phyloP scores from a whole-genome alignment of 2,329 filamentous ascomycete genomes.

The Coleophoma eucalyptorum region DNA sequence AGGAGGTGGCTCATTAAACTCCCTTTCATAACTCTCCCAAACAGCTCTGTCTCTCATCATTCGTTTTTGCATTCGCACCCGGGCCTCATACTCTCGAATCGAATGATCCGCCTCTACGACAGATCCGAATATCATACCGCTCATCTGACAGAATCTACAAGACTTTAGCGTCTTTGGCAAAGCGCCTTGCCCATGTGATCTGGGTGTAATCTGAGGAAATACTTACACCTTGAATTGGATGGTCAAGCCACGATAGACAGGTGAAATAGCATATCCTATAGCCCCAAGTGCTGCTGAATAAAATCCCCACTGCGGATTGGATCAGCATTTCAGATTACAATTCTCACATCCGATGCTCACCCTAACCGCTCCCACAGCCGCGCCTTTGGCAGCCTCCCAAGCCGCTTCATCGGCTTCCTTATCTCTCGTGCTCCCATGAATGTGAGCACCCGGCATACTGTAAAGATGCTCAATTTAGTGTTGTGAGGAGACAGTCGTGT shows the following conservation, averaged over 20 bases:
- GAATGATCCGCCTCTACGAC: slow-evolving; percentile 73
- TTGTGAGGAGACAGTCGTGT: background rate
- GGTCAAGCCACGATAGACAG: slow-evolving; percentile 68
- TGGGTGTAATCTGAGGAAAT: background rate
- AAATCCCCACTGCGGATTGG: slow-evolving; percentile 56
- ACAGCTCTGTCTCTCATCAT: slow-evolving; percentile 60
- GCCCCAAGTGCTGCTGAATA: slow-evolving; percentile 58
- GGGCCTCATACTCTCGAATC: slow-evolving; percentile 63
- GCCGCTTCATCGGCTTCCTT: slow-evolving; percentile 67
- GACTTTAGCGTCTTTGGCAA: too few species aligned
- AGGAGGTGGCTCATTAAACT: slow-evolving; percentile 26
- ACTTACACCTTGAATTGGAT: slow-evolving; percentile 75
- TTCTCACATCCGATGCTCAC: slow-evolving; percentile 28
- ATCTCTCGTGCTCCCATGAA: slow-evolving; percentile 54
- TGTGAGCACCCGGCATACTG: too few species aligned
- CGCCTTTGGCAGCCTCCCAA: slow-evolving; percentile 68
- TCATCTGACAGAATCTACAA: slow-evolving; percentile 70
- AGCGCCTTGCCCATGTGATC: background rate
- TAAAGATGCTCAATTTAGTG: too few species aligned
- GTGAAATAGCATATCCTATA: slow-evolving; percentile 60
- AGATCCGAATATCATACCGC: slow-evolving; percentile 71
- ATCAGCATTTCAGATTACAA: slow-evolving; percentile 1
- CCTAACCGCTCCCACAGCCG: slow-evolving; percentile 62
- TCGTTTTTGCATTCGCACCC: slow-evolving; percentile 61
- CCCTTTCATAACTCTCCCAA: slow-evolving; percentile 65